Base-by-base conservation (phyloP, 2,329 filamentous ascomycete species). In the Verticillium zaregamsianum region DNA sequence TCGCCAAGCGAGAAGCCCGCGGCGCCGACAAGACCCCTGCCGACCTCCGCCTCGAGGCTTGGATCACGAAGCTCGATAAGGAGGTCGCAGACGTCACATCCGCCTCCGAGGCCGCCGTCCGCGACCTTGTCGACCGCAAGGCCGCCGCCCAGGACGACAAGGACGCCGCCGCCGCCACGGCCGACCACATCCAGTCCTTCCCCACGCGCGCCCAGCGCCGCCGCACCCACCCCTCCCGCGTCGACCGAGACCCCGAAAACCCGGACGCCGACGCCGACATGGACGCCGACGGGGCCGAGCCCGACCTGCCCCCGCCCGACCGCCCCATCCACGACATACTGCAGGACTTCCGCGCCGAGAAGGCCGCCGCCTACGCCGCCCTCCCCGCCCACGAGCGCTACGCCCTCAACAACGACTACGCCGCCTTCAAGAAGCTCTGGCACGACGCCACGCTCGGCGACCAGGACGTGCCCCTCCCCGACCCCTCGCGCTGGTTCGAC, bases 361-460 rank as follows among this genome's bases (percentile, higher is more conserved):
- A 80, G 60, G 68, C 71, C 0, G 68, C 67, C 12, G 77, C 80
- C 49, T 86, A 86, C 68, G 71, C 70, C 0, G 64, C 67, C 2
- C 71, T 81, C 66, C 73, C 68, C 39, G 68, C 76, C 56, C 71
- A 81, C 62, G 72, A 82, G 65, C 80, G 80, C 31, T 87, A 87
- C 68, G 83, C 77, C 5, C 66, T 77, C 14, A 79, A 86, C 72
- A 87, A 87, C 69, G 82, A 86, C 67, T 87, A 87, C 68, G 78
- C 80, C 61, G 73, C 74, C n/a, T 87, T 87, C 77, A 86, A 85
- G 70, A 80, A 80, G 67, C 72, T 80, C 28, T 84, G 83, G 82
- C 83, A 86, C 70, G 80, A 84, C 63, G 80, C 82, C 5, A 71
- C 79, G 45, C 77, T 80, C 59, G 79, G 77, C 5, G 76, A 80